Conservation (phyloP, 768 basidiomycete species). For the Russula brevipes region DNA sequence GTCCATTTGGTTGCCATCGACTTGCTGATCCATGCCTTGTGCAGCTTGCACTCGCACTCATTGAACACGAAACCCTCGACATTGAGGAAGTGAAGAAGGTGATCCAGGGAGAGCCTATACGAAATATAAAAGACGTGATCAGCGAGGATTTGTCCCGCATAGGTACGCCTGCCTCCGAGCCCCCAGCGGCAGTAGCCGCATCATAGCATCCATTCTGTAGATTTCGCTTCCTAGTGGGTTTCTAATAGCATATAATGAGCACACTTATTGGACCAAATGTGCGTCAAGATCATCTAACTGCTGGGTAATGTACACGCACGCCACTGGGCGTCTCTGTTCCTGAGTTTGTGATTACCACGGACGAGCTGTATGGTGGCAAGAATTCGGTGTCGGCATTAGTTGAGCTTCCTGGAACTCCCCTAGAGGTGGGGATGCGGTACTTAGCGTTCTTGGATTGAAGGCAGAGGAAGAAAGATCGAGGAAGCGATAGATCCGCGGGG, state of each 20-base stretch:
- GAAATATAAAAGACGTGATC: constrained; percentile 60
- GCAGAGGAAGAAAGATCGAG: neutral
- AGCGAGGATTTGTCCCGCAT: constrained; percentile 44
- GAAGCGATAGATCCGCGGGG: constrained; percentile 2
- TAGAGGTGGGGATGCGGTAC: no score
- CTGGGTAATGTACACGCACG: no score
- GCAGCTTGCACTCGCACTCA: constrained; percentile 84
- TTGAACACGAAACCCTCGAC: constrained; percentile 92
- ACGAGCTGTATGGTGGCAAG: neutral
- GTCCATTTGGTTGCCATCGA: neutral
- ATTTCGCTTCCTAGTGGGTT: neutral
- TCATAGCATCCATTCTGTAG: constrained; percentile 11
- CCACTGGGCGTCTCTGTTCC: no score
- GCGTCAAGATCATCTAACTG: neutral
- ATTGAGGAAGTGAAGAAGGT: constrained; percentile 82
- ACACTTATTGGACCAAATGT: neutral
- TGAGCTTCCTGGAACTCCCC: no score
- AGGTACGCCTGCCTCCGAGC: neutral
- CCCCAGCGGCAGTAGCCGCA: constrained; percentile 8
- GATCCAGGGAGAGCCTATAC: constrained; percentile 76
- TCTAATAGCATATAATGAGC: constrained; percentile 8
- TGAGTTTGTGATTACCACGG: no score
- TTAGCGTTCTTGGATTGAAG: no score
- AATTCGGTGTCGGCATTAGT: no score
- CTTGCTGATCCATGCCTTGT: constrained; percentile 9